phyloP scores from a whole-genome alignment of 495 filamentous ascomycete genomes.

The Aspergillus nidulans region DNA sequence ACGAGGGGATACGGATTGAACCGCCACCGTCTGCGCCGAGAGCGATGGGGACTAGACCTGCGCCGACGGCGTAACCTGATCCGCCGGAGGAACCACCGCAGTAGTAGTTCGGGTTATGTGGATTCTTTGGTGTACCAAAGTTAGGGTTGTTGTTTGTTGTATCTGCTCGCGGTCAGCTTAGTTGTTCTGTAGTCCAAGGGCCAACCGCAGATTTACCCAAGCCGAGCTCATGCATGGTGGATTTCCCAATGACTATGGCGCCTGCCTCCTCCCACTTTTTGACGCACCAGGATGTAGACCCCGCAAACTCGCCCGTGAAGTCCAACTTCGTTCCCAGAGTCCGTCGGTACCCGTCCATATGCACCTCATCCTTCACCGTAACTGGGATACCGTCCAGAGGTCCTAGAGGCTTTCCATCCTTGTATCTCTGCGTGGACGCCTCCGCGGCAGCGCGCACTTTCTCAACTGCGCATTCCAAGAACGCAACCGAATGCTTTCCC shows the following conservation, averaged over 20 bases:
- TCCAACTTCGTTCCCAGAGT: constrained; percentile 58
- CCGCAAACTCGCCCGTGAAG: constrained; percentile 45
- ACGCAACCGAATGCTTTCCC: constrained; percentile 64
- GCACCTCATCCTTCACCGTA: constrained; percentile 79
- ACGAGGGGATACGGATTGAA: constrained; percentile 74
- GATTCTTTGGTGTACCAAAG: constrained; percentile 78
- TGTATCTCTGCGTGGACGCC: constrained; percentile 66
- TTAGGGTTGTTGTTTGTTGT: constrained; percentile 80
- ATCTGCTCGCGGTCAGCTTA: constrained; percentile 37
- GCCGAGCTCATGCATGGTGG: constrained; percentile 90
- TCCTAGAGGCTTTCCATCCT: constrained; percentile 56
- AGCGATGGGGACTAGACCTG: constrained; percentile 75
- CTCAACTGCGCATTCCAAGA: constrained; percentile 56
- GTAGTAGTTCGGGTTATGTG: constrained; percentile 75
- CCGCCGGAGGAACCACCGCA: constrained; percentile 87
- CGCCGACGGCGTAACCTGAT: constrained; percentile 68
- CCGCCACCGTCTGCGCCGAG: constrained; percentile 86
- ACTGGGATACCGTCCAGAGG: constrained; percentile 82
- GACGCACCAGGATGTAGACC: constrained; percentile 65
- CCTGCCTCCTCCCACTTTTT: constrained; percentile 71
- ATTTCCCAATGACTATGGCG: constrained; percentile 78
- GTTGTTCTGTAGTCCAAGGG: neutral
- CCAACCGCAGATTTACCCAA: constrained; percentile 42
- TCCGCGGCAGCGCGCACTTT: constrained; percentile 61
- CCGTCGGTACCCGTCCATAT: constrained; percentile 68